Conservation (phyloP, 2,329 filamentous ascomycete genomes). For the Aureobasidium pullulans region DNA sequence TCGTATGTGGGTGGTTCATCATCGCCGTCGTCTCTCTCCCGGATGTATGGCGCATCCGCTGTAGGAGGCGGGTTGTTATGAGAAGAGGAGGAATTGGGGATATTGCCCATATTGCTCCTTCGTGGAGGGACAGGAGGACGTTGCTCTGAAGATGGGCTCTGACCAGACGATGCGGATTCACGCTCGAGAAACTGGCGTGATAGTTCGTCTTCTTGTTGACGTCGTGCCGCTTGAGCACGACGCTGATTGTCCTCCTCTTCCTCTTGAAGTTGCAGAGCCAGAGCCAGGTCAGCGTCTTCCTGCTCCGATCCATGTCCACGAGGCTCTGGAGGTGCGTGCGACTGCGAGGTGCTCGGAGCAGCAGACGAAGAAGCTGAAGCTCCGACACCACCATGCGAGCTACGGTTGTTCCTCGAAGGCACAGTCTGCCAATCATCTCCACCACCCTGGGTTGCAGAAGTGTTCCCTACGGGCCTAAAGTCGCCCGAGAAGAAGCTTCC, state of each 20-base stretch:
- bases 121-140: slow-evolving; percentile 24
- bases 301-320: slow-evolving; percentile 53
- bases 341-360: background rate
- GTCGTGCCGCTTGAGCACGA: slow-evolving; percentile 42
- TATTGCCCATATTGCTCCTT: slow-evolving; percentile 24
- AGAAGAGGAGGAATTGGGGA: slow-evolving; percentile 23
- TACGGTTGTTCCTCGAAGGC: slow-evolving; percentile 27
- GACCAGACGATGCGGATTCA: slow-evolving; percentile 23
- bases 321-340: slow-evolving; percentile 9
- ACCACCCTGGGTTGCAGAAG: slow-evolving; percentile 21
- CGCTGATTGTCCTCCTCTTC: slow-evolving; percentile 78
- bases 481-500: slow-evolving; percentile 85
- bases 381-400: slow-evolving; percentile 4
- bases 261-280: slow-evolving; percentile 88
- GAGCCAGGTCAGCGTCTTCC: slow-evolving; percentile 74
- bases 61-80: slow-evolving; percentile 18
- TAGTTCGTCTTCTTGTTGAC: slow-evolving; percentile 47
- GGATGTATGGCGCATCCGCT: slow-evolving; percentile 14
- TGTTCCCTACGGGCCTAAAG: slow-evolving; percentile 73
- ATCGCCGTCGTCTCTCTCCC: slow-evolving; percentile 16
- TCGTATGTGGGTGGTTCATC: slow-evolving; percentile 57
- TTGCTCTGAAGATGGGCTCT: slow-evolving; percentile 15
- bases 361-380: background rate
- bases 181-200: slow-evolving; percentile 62
- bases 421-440: slow-evolving; percentile 50